phyloP scores from a whole-genome alignment of 768 basidiomycete species.

The Suillus cothurnatus region DNA sequence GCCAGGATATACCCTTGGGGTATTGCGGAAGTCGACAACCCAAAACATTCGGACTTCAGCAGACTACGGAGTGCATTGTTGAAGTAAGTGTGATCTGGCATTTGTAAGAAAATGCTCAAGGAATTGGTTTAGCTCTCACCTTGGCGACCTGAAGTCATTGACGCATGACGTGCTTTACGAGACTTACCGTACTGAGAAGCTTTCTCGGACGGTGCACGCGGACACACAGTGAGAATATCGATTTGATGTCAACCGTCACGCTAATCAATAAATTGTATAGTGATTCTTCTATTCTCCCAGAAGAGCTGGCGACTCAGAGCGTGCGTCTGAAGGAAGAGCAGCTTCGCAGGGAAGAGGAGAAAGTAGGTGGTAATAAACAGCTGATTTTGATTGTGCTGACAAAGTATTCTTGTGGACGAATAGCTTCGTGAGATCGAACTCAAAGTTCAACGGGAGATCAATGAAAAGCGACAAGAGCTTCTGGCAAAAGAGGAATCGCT shows the following conservation, averaged over 20 bases:
- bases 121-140: conserved; percentile 67
- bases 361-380: conserved; percentile 45
- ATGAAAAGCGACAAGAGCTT: conserved; percentile 95
- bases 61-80: conserved; percentile 89
- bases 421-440: conserved; percentile 97
- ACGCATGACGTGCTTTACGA: conserved; percentile 95
- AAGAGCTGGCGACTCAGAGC: conserved; percentile 95
- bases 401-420: conserved; percentile 17
- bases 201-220: conserved; percentile 85
- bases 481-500: conserved; percentile 96
- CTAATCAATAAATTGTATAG: conserved; percentile 40
- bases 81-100: conserved; percentile 52
- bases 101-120: background rate
- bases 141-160: conserved; percentile 92
- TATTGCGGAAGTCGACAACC: conserved; percentile 97
- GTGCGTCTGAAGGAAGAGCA: conserved; percentile 99
- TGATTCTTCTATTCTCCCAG: conserved; percentile 90
- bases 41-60: conserved; percentile 99
- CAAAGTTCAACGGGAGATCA: conserved; percentile 97
- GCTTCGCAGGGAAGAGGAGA: conserved; percentile 95
- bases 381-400: conserved; percentile 4
- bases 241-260: conserved; percentile 12
- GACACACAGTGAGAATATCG: conserved; percentile 60
- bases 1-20: conserved; percentile 99
- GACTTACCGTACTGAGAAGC: conserved; percentile 97